Evolutionary conservation across 306 rosid genomes (phyloP).

Genomic region (Trichosanthes truncata): DNA sequence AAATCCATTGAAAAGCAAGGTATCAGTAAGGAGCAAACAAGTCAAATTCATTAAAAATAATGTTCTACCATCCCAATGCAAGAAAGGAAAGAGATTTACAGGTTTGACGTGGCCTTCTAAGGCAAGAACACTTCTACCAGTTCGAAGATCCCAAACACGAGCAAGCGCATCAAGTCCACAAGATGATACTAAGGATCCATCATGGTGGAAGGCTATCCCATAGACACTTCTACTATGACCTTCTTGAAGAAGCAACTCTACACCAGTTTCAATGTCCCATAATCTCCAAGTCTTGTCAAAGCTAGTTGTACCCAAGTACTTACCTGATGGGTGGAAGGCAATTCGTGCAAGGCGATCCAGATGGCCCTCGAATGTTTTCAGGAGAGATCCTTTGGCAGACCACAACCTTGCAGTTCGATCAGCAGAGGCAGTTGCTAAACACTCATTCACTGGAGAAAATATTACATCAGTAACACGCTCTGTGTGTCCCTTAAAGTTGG

Average conservation of each 20-base stretch:
- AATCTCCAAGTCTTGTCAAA: conserved; percentile 97
- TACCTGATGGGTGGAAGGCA: conserved; percentile 92
- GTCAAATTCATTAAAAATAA: not conserved
- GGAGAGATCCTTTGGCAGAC: conserved; percentile 62
- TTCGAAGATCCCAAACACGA: conserved; percentile 96
- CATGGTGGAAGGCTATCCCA: conserved; percentile 68
- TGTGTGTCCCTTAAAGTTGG: conserved; percentile 74
- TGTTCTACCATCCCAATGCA: not conserved
- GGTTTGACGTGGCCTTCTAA: conserved; percentile 95
- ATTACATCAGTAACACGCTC: conserved; percentile 79
- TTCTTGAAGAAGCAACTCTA: conserved; percentile 92
- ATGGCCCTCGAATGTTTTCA: conserved; percentile 78
- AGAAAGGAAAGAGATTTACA: conserved; percentile 29
- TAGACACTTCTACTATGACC: conserved; percentile 90
- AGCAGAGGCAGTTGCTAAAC: conserved; percentile 88
- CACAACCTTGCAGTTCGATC: conserved; percentile 85
- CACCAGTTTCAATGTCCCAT: conserved; percentile 86
- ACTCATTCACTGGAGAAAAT: conserved; percentile 65
- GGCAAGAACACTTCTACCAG: conserved; percentile 85
- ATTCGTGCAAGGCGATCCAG: conserved; percentile 94
- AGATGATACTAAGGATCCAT: conserved; percentile 89
- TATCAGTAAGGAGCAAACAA: not conserved
- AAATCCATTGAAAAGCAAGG: not conserved
- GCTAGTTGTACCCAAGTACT: conserved; percentile 89
- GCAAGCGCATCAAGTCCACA: conserved; percentile 84